A percentile compares a stretch with the other conserved stretches of the same genome.
These are phyloP conservation scores for Juglanconis oblonga DNA, from an alignment of 2,329 filamentous ascomycete genomes.

Conservation along the genomic window DNA sequence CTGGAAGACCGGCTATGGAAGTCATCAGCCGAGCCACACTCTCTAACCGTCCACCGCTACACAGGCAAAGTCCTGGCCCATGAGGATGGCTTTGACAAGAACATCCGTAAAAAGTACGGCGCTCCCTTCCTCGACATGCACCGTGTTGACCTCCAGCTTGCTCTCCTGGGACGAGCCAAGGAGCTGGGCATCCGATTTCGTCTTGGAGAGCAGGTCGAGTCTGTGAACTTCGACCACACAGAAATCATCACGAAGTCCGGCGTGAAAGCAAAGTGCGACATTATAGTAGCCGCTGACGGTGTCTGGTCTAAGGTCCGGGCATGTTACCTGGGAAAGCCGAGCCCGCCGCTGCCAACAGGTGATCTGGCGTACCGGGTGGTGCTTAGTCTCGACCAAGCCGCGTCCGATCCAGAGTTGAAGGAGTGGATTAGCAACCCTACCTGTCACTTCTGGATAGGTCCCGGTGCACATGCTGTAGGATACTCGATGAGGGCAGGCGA, in stretches of 20 bases:
- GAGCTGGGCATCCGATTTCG: slow-evolving; percentile 51
- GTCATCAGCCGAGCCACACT: slow-evolving; percentile 23
- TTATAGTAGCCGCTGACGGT: slow-evolving; percentile 63
- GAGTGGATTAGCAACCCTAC: slow-evolving; percentile 50
- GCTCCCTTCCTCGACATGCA: slow-evolving; percentile 42
- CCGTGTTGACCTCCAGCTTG: slow-evolving; percentile 57
- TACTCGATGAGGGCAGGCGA: slow-evolving; percentile 59
- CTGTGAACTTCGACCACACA: slow-evolving; percentile 45
- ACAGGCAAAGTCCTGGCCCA: slow-evolving; percentile 28
- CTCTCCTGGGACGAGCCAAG: slow-evolving; percentile 47
- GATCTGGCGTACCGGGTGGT: slow-evolving; percentile 65
- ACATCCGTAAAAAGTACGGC: slow-evolving; percentile 25
- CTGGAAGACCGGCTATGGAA: slow-evolving; percentile 20
- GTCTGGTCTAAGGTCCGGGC: slow-evolving; percentile 59
- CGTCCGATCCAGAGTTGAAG: slow-evolving; percentile 44
- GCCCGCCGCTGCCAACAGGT: slow-evolving; percentile 55
- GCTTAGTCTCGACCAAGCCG: slow-evolving; percentile 48
- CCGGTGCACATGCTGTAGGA: slow-evolving; percentile 57
- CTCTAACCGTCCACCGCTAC: slow-evolving; percentile 28
- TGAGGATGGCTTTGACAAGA: slow-evolving; percentile 24
- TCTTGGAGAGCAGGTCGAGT: slow-evolving; percentile 44
- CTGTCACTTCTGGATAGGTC: slow-evolving; percentile 63
- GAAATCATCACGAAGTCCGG: slow-evolving; percentile 39
- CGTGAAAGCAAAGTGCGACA: slow-evolving; percentile 41
- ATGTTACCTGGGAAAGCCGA: slow-evolving; percentile 41